Base-by-base conservation (phyloP, 1,139 yeast genomes). In the Suhomyces chickasaworum region DNA sequence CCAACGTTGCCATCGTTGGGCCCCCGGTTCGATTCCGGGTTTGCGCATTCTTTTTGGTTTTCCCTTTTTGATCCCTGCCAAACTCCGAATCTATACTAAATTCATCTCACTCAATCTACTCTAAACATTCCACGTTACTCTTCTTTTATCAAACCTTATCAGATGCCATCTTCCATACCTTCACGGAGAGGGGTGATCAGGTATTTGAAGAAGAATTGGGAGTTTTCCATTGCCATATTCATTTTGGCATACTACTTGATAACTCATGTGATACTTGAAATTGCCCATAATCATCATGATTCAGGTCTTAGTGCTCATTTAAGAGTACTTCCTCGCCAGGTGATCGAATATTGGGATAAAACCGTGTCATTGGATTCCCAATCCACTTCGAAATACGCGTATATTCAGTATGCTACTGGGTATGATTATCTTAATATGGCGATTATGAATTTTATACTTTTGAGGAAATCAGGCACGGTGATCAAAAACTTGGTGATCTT, bases 371-470 rank as follows among this genome's bases (percentile, higher is more conserved):
- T 47, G 18, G 37, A 31, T 3, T 17, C 35, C 7, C 17, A 23
- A 2, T n/a, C 8, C 6, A n/a, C 37, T 12, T 25, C 35, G 18
- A 58, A 54, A 23, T 54, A 42, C 40, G 72, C 71, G 2, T 71
- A 71, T 49, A 58, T 68, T 38, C 75, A 70, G 50, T 71, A 71
- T 55, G 73, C 75, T 33, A 71, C 76, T 12, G 58, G 58, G 39
- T 54, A 60, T 37, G 65, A 60, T 36, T 69, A 70, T 49, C 57
- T 71, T 42, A 62, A 67, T 41, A 53, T 70, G 41, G 74, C 75
- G 3, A 49, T 71, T 22, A 52, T 64, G 32, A 71, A 70, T 50
- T 65, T 66, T 45, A 53, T 60, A 8, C 54, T 57, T 3, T 53
- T 71, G 23, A 40, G 62, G 22, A 47, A 56, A 12, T 53, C 66